Conservation (phyloP, 2,329 filamentous ascomycete genomes). For the Pseudogymnoascus sp. region DNA sequence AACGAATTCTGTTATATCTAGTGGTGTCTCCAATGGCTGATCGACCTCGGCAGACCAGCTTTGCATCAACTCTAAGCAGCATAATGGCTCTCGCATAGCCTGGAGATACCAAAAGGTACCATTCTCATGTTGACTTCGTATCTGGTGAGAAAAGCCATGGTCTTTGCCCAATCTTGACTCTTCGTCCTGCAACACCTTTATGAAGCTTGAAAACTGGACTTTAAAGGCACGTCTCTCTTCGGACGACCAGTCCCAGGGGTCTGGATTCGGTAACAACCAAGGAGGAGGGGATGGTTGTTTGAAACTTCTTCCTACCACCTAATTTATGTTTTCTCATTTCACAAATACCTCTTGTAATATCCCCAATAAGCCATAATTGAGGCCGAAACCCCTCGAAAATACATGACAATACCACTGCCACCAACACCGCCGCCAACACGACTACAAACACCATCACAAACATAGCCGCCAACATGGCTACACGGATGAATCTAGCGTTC, state of each 20-base stretch:
- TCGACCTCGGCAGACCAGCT: neutral
- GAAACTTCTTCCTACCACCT: neutral
- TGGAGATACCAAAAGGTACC: neutral
- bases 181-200: neutral
- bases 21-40: neutral
- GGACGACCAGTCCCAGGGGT: conserved; percentile 27
- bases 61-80: neutral
- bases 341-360: neutral
- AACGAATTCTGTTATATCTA: neutral
- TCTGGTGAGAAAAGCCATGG: neutral
- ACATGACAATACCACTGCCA: neutral
- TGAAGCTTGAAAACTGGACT: neutral
- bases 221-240: neutral
- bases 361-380: neutral
- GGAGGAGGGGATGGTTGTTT: conserved; percentile 31
- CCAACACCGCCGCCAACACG: neutral
- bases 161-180: neutral
- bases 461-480: neutral
- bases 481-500: neutral
- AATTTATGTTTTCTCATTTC: neutral
- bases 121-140: neutral
- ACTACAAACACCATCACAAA: neutral
- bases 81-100: neutral
- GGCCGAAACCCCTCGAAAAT: neutral
- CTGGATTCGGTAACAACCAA: conserved; percentile 35